Evolutionary conservation across 2,329 filamentous ascomycete species (phyloP), one percentile per base, ranked within the genome.

Genomic region (Scytalidium sp.): DNA sequence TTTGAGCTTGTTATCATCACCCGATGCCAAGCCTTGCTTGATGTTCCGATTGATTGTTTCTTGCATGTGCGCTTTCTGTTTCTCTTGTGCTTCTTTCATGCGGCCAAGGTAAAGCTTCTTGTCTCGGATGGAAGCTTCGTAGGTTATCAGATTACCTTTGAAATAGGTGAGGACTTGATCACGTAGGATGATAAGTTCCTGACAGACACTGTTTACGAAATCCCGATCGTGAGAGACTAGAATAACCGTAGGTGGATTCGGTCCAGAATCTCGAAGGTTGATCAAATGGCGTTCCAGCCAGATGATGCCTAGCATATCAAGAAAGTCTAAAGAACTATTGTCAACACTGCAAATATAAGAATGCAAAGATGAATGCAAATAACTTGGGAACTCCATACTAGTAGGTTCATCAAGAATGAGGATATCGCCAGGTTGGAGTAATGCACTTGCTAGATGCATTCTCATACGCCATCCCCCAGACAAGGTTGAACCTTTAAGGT

Each of bases 401-500:
- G 90, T 95, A 0, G 90, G 90, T 64, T 95, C 90, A 64, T 95
- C 90, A 2, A 95, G 80, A 45, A 95, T 84, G 50, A 95, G 74
- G 2, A 95, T 81, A 56, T 95, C 89, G 0, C 84, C 81, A 7
- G 85, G 80, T 54, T 91, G 85, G 1, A 90, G 79, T 3, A 95
- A 74, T 0, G 83, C 81, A 3, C 74, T 73, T 2, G 85, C 85
- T 1, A 90, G 74, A 50, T 83, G 74, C 22, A 81, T 81, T 9
- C 87, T 79, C 82, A 88, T 90, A 52, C 76, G 79, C 86, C 86
- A 90, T 2, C 87, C 90, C 6, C 90, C 90, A 0, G 89, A 94
- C 2, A 95, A 73, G 29, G 81, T 82, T 1, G 75, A 73, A 11
- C 88, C 75, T 6, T 81, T 75, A 52, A 79, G 81, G 13, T 74